These are phyloP conservation scores for Diospyros kaki DNA, from an alignment of 148 eudicot species.

Conservation along the genomic window DNA sequence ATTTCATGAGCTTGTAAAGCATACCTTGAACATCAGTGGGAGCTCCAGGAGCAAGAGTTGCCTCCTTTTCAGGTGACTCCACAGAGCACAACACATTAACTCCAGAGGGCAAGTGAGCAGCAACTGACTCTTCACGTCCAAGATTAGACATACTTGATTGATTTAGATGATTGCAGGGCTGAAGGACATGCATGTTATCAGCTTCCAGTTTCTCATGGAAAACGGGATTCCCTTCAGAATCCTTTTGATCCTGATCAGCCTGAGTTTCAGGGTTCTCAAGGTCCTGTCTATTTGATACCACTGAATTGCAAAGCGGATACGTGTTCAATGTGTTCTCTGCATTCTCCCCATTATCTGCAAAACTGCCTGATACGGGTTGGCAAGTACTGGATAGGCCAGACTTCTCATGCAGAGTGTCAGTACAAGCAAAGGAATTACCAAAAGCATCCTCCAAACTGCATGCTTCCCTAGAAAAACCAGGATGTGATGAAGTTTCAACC, in stretches of 20 bases:
- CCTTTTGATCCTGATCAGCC: slow-evolving; percentile 23
- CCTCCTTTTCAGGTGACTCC: slow-evolving; percentile 29
- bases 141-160: slow-evolving; percentile 18
- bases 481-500: slow-evolving; percentile 8
- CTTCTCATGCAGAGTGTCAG: slow-evolving; percentile 15
- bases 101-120: slow-evolving; percentile 26
- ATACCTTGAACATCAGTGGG: slow-evolving; percentile 38
- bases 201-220: slow-evolving; percentile 18
- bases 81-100: slow-evolving; percentile 11
- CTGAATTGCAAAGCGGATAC: slow-evolving; percentile 1
- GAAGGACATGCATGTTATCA: slow-evolving; percentile 33
- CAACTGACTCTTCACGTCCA: slow-evolving; percentile 21
- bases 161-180: slow-evolving; percentile 39
- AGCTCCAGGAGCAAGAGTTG: slow-evolving; percentile 22
- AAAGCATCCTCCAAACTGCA: slow-evolving; percentile 19
- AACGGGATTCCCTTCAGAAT: slow-evolving; percentile 12
- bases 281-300: slow-evolving; percentile 18
- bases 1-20: slow-evolving; percentile 18
- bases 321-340: slow-evolving; percentile 17
- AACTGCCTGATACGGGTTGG: slow-evolving; percentile 24
- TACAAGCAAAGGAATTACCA: slow-evolving; percentile 11
- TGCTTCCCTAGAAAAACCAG: background rate
- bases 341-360: slow-evolving; percentile 18
- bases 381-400: slow-evolving; percentile 19
- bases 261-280: slow-evolving; percentile 25